phyloP scores from a whole-genome alignment of 306 rosid genomes.

The Geum urbanum region DNA sequence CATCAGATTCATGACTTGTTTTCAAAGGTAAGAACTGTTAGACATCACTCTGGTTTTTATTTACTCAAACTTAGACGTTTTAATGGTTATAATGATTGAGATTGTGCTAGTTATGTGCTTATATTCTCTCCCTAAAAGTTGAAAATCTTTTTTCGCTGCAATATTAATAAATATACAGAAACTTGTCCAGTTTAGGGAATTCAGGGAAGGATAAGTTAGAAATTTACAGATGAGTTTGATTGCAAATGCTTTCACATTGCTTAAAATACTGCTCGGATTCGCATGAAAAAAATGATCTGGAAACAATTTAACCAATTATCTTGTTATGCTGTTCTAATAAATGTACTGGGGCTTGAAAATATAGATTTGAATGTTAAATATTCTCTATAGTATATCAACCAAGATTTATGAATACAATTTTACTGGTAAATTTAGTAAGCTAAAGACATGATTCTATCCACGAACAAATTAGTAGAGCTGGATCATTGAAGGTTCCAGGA shows the following conservation, averaged over 20 bases:
- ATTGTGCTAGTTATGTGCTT: too few species aligned
- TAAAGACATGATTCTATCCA: background rate
- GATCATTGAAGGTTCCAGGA: background rate
- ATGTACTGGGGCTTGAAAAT: too few species aligned
- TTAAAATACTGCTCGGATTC: background rate
- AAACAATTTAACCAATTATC: background rate
- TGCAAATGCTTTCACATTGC: background rate
- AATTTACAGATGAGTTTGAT: too few species aligned
- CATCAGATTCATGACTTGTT: conserved; percentile 24
- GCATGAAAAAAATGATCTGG: background rate
- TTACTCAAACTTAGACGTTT: too few species aligned
- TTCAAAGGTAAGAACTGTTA: conserved; percentile 31
- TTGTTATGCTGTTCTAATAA: too few species aligned
- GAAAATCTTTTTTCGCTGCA: too few species aligned
- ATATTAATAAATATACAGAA: too few species aligned
- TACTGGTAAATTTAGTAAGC: background rate
- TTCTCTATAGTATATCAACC: background rate
- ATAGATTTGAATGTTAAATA: too few species aligned
- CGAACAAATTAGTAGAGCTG: background rate
- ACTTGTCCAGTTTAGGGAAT: too few species aligned
- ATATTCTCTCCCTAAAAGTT: too few species aligned
- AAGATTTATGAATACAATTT: background rate
- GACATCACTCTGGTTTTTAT: background rate
- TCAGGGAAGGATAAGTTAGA: too few species aligned
- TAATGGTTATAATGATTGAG: too few species aligned